Percentiles rank a stretch among this genome's conserved stretches.
Evolutionary conservation across 495 filamentous ascomycete species (phyloP).

Genomic region (Entonaema liquescens): DNA sequence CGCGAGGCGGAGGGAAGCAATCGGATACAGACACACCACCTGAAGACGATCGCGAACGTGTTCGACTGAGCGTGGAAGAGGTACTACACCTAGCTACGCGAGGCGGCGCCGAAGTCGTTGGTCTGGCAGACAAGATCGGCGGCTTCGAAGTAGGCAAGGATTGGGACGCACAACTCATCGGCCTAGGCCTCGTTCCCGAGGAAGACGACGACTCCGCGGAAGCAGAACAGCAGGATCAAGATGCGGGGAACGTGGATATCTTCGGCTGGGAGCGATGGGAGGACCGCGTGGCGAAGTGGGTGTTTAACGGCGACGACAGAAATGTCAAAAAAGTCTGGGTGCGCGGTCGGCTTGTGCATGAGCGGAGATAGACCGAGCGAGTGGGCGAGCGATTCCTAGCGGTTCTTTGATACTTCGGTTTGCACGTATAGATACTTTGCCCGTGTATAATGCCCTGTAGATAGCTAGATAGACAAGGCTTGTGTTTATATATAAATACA

Average conservation of each 20-base stretch:
- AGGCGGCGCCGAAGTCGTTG: slow-evolving; percentile 81
- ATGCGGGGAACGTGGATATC: slow-evolving; percentile 71
- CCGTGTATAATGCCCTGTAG: background rate
- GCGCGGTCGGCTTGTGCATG: slow-evolving; percentile 77
- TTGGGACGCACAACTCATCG: slow-evolving; percentile 86
- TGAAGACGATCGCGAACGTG: slow-evolving; percentile 43
- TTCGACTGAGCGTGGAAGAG: slow-evolving; percentile 81
- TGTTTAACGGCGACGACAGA: slow-evolving; percentile 86
- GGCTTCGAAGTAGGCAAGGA: slow-evolving; percentile 85
- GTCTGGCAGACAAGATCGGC: slow-evolving; percentile 72
- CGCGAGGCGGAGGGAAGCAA: background rate
- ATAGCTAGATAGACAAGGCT: background rate
- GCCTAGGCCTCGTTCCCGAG: slow-evolving; percentile 58
- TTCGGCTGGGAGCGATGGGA: slow-evolving; percentile 87
- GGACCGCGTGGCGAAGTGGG: slow-evolving; percentile 85
- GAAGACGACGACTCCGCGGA: slow-evolving; percentile 8
- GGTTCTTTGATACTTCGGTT: background rate
- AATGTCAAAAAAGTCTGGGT: slow-evolving; percentile 87
- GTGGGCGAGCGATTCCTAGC: background rate
- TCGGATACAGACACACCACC: slow-evolving; percentile 29
- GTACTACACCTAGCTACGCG: slow-evolving; percentile 84
- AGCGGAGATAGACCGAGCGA: slow-evolving; percentile 37
- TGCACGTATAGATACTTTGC: background rate
- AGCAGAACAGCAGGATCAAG: slow-evolving; percentile 38
- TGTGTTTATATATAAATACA: background rate